phyloP scores from a whole-genome alignment of 1,284 basidiomycete species.

The Uromyces viciae-fabae region DNA sequence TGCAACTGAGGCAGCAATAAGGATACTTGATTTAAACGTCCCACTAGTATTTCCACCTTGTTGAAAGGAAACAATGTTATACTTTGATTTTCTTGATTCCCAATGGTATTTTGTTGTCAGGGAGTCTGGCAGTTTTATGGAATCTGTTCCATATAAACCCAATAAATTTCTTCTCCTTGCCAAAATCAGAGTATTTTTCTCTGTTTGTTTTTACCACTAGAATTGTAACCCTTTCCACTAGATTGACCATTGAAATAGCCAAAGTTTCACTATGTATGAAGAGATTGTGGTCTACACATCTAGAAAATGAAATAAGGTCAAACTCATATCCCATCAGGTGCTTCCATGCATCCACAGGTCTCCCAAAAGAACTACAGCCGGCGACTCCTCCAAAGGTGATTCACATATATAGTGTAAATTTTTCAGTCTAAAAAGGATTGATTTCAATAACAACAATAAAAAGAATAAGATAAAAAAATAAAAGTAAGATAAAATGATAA shows the following conservation, averaged over 20 bases:
- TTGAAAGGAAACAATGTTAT: not conserved
- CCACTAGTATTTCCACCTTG: not conserved
- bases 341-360: too few species aligned
- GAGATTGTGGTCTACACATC: too few species aligned
- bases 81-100: not conserved
- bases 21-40: not conserved
- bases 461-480: too few species aligned
- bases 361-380: too few species aligned
- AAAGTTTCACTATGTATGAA: too few species aligned
- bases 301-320: too few species aligned
- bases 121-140: not conserved
- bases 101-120: not conserved
- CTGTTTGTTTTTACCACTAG: not conserved
- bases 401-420: too few species aligned
- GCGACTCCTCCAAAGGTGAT: too few species aligned
- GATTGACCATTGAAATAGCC: not conserved
- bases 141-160: constrained; percentile 5
- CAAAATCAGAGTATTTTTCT: not conserved
- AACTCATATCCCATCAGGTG: too few species aligned
- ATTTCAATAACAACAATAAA: too few species aligned
- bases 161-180: not conserved
- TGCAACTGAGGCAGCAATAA: not conserved
- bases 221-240: not conserved
- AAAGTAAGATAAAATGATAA: too few species aligned
- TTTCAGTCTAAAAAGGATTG: too few species aligned